Base-by-base conservation (phyloP, 768 basidiomycete genomes). In the Xerocomellus intermedius region DNA sequence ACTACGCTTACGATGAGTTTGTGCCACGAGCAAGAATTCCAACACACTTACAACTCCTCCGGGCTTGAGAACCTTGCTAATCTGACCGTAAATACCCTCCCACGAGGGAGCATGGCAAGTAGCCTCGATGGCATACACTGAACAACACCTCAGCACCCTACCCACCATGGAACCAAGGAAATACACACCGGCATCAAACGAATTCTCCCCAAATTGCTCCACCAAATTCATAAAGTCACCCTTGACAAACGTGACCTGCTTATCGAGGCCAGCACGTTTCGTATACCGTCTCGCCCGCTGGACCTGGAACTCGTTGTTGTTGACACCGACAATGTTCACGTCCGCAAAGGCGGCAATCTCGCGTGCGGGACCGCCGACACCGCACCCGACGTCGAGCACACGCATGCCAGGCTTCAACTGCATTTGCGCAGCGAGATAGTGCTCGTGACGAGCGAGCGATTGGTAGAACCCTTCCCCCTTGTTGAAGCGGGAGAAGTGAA, bases 401-500 rank as follows among this genome's bases (percentile, higher is more conserved):
- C 87, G 84, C 94, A 97, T 97, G 41, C 94, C 92, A 0, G 94
- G 84, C 48, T 83, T 83, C 56, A 99, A 77, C 44, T 73, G 70
- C 87, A 98, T 94, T 67, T 91, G 82, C 9, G 88, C 77, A 5
- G 94, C 86, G 60, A 99, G 91, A 76, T 95, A 98, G 76, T 99
- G 96, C 75, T 99, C 96, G 66, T 98, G 96, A 39, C 97, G 88
- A 26, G 96, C 94, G 16, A 71, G 74, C 7, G 86, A 84, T 19
- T 85, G 83, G 22, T 78, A 70, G 70, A 89, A 89, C 1, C 80
- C 81, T 69, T 93, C 89, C 59, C 95, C 96, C 73, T 88, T 89
- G 83, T 89, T 94, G 80, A 96, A 98, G 33, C 96, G 92, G 52
- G 91, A 96, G 73, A 97, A 97, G 74, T 98, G 95, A 84, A 97